Base-by-base conservation (phyloP, 257 asterid genomes). In the Solanum verrucosum region DNA sequence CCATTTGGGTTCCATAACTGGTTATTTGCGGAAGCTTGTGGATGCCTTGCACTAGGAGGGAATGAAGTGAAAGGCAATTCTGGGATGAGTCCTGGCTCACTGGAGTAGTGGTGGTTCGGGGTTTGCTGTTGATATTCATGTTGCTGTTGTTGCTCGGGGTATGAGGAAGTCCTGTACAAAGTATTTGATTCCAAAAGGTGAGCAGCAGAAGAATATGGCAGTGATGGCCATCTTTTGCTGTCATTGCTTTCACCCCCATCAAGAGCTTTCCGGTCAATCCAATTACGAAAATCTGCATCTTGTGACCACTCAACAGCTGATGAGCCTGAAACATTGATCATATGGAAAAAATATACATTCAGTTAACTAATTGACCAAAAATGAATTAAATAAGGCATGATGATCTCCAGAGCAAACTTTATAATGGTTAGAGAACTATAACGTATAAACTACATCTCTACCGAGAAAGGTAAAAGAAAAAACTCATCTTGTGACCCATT, bases 61-160 rank as follows among this genome's bases (percentile, higher is more conserved):
- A 89, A 94, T 3, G 98, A 93, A 91, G 98, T 91, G 90, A 94
- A 96, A 81, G 98, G 87, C 12, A 94, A 89, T 83, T 94, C 95
- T 65, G 97, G 94, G 84, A 92, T 86, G 65, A 93, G 94, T 84
- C 89, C 88, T 56, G 98, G 97, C 89, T 98, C 99, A 38, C 96
- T 93, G 60, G 95, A 92, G 91, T 91, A 91, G 79, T 91, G 96
- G 87, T 95, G 94, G 31, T 88, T 96, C 60, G 83, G 63, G 85
- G 77, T 91, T 81, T 89, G 99, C 44, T 75, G 94, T 21, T 89
- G 96, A 37, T 88, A 91, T 68, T 92, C 93, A 87, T 89, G 90
- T 73, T 91, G 97, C 86, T 93, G 98, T 68, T 93, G 95, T 68
- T 91, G 98, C 84, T 94, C 96, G 35, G 99, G 99, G 89, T 96